Evolutionary conservation across 805 yeast species (phyloP).

Genomic region (Yarrowia osloensis): DNA sequence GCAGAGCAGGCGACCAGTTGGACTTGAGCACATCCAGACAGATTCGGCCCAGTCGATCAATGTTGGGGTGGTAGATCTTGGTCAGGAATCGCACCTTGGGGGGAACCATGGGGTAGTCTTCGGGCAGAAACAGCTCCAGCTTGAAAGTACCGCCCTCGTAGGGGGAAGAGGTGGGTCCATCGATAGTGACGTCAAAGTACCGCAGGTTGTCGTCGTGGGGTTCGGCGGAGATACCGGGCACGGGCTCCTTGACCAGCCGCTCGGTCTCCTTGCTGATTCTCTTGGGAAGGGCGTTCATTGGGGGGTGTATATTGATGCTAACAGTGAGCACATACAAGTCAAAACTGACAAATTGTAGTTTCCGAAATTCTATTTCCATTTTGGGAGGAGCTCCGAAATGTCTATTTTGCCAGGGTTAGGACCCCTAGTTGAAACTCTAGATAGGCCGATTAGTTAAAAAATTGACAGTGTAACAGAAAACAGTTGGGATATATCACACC

Average conservation of each 20-base stretch:
- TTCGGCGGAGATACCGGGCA: conserved; percentile 88
- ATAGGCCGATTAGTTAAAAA: too few species aligned
- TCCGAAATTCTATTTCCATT: too few species aligned
- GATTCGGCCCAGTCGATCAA: conserved; percentile 91
- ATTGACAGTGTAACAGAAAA: too few species aligned
- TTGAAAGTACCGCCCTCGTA: conserved; percentile 78
- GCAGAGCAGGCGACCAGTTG: conserved; percentile 98
- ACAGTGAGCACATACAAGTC: too few species aligned
- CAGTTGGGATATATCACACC: too few species aligned
- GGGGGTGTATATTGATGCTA: not conserved
- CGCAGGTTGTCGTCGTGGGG: conserved; percentile 95
- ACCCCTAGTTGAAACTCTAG: too few species aligned
- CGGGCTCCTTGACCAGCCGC: conserved; percentile 88
- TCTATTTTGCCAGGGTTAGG: too few species aligned
- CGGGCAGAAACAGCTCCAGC: conserved; percentile 86
- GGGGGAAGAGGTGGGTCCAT: conserved; percentile 90
- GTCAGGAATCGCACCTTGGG: conserved; percentile 94
- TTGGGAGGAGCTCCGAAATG: too few species aligned
- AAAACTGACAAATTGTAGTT: too few species aligned
- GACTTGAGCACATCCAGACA: conserved; percentile 92
- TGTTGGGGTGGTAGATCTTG: conserved; percentile 93
- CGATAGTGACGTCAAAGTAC: conserved; percentile 86
- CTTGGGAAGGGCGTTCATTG: conserved; percentile 29
- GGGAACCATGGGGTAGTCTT: conserved; percentile 97
- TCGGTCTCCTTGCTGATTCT: conserved; percentile 65